phyloP scores from a whole-genome alignment of 1,139 yeast genomes.

The Candida sp. region DNA sequence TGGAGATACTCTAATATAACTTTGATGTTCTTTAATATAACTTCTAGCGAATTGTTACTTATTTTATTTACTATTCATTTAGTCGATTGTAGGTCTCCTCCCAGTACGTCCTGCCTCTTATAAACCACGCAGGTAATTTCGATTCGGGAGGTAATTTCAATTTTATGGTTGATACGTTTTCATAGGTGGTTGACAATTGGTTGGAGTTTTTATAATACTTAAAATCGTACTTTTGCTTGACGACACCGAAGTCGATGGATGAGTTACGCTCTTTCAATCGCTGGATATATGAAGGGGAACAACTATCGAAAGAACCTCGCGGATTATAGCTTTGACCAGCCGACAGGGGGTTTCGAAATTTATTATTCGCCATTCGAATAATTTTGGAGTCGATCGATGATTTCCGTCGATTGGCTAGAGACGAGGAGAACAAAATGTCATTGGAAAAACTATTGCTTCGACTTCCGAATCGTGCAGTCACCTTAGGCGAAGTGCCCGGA shows the following conservation, averaged over 20 bases:
- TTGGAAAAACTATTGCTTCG: conserved; percentile 23
- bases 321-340: conserved; percentile 10
- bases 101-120: conserved; percentile 61
- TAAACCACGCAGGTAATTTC: conserved; percentile 71
- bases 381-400: conserved; percentile 34
- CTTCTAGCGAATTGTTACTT: too few relatives aligned
- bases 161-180: conserved; percentile 36
- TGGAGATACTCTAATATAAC: too few relatives aligned
- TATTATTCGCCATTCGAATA: conserved; percentile 17
- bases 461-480: conserved; percentile 9
- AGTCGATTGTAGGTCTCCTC: conserved; percentile 25
- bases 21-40: too few relatives aligned
- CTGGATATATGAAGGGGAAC: conserved; percentile 10
- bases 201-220: conserved; percentile 36
- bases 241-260: conserved; percentile 4
- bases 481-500: conserved; percentile 34
- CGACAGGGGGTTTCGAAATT: conserved; percentile 23
- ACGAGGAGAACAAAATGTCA: conserved; percentile 17
- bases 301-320: conserved; percentile 18
- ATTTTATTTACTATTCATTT: conserved; percentile 5
- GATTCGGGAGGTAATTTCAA: conserved; percentile 60
- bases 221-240: conserved; percentile 24
- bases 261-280: conserved; percentile 6
- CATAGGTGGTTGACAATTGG: conserved; percentile 26
- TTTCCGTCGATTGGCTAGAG: conserved; percentile 26